These are phyloP conservation scores for Coemansia sp. DNA, from an alignment of 192 early-diverging fungal species.

Conservation along the genomic window DNA sequence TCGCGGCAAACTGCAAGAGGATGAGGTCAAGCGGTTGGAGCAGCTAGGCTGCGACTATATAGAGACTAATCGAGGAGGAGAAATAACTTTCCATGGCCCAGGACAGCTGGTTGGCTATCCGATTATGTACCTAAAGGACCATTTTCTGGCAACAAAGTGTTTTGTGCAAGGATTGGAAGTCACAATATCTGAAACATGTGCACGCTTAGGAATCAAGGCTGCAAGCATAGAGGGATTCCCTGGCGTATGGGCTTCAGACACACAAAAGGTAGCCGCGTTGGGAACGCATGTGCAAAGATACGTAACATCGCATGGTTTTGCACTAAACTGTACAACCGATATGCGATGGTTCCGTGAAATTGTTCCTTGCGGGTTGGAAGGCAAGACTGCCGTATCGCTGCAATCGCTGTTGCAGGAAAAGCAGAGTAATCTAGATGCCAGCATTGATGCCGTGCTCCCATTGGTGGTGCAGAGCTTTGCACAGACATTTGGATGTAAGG, in stretches of 20 bases:
- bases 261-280: conserved; percentile 89
- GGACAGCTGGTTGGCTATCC: conserved; percentile 97
- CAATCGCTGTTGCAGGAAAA: conserved; percentile 10
- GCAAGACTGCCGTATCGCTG: conserved; percentile 77
- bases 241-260: conserved; percentile 85
- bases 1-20: conserved; percentile 52
- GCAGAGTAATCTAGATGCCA: conserved; percentile 2
- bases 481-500: conserved; percentile 25
- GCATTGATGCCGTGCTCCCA: conserved; percentile 19
- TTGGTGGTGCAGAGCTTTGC: conserved; percentile 33
- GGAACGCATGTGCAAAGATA: conserved; percentile 87
- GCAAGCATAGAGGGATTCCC: conserved; percentile 65
- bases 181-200: conserved; percentile 71
- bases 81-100: conserved; percentile 96
- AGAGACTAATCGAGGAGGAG: conserved; percentile 82
- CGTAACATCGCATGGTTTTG: conserved; percentile 90
- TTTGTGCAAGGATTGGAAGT: conserved; percentile 81
- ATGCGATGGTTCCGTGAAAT: conserved; percentile 86
- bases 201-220: conserved; percentile 63
- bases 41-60: conserved; percentile 61
- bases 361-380: conserved; percentile 82
- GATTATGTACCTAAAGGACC: conserved; percentile 73
- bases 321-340: conserved; percentile 90
- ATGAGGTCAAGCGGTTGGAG: conserved; percentile 56
- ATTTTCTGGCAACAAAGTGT: conserved; percentile 65